A percentile compares a stretch with the other conserved stretches of the same genome.
phyloP scores from a whole-genome alignment of 2,329 filamentous ascomycete species.

The Sphaerulina populicola region DNA sequence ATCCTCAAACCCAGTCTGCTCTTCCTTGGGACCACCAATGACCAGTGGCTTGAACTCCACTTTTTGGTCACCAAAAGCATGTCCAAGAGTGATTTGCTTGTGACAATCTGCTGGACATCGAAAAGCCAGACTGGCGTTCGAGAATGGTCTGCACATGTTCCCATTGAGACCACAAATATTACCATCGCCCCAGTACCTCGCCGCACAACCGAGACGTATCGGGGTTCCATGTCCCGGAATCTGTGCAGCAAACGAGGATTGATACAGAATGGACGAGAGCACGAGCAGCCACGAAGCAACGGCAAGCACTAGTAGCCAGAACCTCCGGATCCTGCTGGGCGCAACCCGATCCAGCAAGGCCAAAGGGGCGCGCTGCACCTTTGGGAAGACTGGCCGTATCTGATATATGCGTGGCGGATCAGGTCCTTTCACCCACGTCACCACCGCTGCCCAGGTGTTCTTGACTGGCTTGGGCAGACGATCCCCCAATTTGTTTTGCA shows the following conservation, averaged over 20 bases:
- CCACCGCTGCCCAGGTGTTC: constrained; percentile 31
- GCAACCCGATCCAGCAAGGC: constrained; percentile 54
- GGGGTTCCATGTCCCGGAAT: constrained; percentile 61
- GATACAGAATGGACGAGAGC: constrained; percentile 60
- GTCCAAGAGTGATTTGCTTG: constrained; percentile 58
- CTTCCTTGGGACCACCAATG: constrained; percentile 44
- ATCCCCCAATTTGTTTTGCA: constrained; percentile 22
- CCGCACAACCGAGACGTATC: constrained; percentile 56
- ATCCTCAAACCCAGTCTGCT: constrained; percentile 30
- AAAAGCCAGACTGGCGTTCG: constrained; percentile 61
- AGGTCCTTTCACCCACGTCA: constrained; percentile 44
- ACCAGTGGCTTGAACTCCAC: constrained; percentile 49
- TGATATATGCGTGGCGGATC: constrained; percentile 43
- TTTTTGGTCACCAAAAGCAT: constrained; percentile 63
- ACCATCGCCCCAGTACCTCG: constrained; percentile 60
- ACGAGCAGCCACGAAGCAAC: constrained; percentile 60
- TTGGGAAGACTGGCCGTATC: constrained; percentile 51
- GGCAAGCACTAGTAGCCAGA: constrained; percentile 52
- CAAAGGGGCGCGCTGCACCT: constrained; percentile 59
- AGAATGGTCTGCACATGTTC: constrained; percentile 65
- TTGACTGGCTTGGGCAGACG: constrained; percentile 25
- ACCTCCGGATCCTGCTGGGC: constrained; percentile 51
- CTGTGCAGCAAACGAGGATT: constrained; percentile 52
- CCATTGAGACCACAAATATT: constrained; percentile 70
- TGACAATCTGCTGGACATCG: constrained; percentile 66